A percentile compares a stretch with the other conserved stretches of the same genome.
phyloP scores from a whole-genome alignment of 73 alveolate species.

The Blepharisma japonicum region DNA sequence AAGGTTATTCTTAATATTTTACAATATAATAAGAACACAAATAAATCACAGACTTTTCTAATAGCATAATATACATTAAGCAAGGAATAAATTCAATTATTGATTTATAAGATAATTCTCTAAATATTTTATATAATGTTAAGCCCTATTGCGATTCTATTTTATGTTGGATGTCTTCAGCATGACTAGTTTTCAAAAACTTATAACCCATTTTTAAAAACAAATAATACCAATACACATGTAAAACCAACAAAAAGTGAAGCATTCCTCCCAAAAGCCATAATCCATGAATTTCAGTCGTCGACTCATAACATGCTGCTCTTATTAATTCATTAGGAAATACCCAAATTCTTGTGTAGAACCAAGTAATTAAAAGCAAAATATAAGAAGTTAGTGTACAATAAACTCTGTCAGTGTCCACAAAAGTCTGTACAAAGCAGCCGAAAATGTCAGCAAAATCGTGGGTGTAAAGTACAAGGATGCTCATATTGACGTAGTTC shows the following conservation, averaged over 20 bases:
- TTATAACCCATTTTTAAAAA: slow-evolving; percentile 37
- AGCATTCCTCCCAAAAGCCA: slow-evolving; percentile 7
- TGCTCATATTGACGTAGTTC: slow-evolving; percentile 46
- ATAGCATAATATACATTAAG: no score
- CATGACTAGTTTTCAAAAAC: slow-evolving; percentile 33
- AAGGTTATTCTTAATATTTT: no score
- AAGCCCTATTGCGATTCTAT: no score
- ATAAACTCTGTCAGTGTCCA: slow-evolving; percentile 8
- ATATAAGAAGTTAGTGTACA: slow-evolving; percentile 24
- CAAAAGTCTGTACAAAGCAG: slow-evolving; percentile 15
- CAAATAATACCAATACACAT: slow-evolving; percentile 38
- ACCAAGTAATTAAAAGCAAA: slow-evolving; percentile 33
- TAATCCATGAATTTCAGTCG: slow-evolving; percentile 17
- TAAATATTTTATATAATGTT: no score
- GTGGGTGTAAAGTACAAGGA: slow-evolving; percentile 35
- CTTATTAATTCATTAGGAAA: slow-evolving; percentile 29
- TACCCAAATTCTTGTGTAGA: slow-evolving; percentile 29
- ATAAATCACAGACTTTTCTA: no score
- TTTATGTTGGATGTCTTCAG: slow-evolving; percentile 28
- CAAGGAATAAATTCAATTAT: no score
- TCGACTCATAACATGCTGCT: neutral
- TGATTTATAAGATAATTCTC: no score
- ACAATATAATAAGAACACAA: no score
- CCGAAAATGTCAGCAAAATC: slow-evolving; percentile 43
- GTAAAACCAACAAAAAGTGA: slow-evolving; percentile 29